Base-by-base conservation (phyloP, 371 early-diverging fungal species). In the Funneliformis caledonium region DNA sequence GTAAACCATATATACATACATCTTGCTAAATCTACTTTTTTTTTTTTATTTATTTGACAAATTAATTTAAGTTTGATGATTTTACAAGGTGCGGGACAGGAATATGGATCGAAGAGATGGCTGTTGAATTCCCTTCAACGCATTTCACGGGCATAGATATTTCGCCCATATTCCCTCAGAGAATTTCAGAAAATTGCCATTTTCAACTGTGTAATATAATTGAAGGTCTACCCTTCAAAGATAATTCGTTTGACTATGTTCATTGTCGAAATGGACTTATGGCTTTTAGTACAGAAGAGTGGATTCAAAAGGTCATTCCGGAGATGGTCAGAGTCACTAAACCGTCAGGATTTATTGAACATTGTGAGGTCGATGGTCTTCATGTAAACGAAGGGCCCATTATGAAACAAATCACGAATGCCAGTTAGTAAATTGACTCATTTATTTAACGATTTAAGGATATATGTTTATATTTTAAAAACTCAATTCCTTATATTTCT, bases 61-160 rank as follows among this genome's bases (percentile, higher is more conserved):
- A 19, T 50, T 50, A 12, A 69, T 43, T 69, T 70, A 70, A 37
- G 0, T 7, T 42, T 45, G 12, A 45, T 37, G 22, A 11, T 33
- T 0, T 42, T 64, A n/a, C 11, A 68, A 78, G 78, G 16, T 78
- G 78, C 56, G 78, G 78, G 11, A 50, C 68, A 4, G 78, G 78
- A 1, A 1, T 42, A 64, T 78, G 78, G 78, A 65, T 78, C 19
- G 31, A 14, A 4, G 92, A 92, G 83, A 89, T 91, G 89, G 89
- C 91, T 12, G 78, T 83, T 0, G 88, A 89, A 22, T 91, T 85
- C 72, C 91, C 91, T 12, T 83, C 86, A 9, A 84, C 87, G 31
- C 85, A 89, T 9, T 72, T 90, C 69, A 82, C 86, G 64, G 92
- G 92, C 22, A 82, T 92, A 4, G 91, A 70, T 8, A 12, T 4